Evolutionary conservation across 1,284 basidiomycete genomes (phyloP).

Genomic region (Sporisorium reilianum): DNA sequence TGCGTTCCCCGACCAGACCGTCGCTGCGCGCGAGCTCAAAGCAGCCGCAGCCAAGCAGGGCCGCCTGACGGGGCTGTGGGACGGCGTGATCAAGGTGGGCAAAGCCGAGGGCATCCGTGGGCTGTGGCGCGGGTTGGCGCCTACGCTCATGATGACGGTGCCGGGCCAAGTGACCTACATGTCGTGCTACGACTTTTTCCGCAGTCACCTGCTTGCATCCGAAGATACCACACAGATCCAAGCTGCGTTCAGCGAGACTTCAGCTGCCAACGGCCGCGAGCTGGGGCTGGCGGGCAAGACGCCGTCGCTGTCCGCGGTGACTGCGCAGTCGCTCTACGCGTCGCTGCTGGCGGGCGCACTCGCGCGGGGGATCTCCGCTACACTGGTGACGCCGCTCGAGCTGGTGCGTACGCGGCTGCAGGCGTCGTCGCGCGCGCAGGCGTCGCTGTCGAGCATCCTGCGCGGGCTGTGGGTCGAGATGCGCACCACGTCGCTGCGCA

Average conservation of each 20-base stretch:
- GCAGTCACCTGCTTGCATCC: constrained; percentile 70
- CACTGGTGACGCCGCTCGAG: constrained; percentile 88
- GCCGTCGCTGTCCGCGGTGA: constrained; percentile 48
- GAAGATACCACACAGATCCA: constrained; percentile 22
- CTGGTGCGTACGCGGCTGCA: constrained; percentile 94
- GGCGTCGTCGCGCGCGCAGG: constrained; percentile 52
- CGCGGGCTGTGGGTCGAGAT: constrained; percentile 53
- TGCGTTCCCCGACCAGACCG: constrained; percentile 46
- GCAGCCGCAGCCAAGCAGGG: constrained; percentile 42
- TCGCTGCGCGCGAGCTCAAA: constrained; percentile 44
- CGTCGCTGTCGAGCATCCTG: constrained; percentile 50
- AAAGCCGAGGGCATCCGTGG: constrained; percentile 61
- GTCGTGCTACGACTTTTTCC: constrained; percentile 92
- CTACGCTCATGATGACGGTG: constrained; percentile 78
- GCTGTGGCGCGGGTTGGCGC: constrained; percentile 66
- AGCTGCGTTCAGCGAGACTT: constrained; percentile 15
- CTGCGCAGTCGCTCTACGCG: constrained; percentile 69
- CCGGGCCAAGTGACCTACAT: constrained; percentile 95
- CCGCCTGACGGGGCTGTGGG: constrained; percentile 61
- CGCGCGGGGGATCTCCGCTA: constrained; percentile 83
- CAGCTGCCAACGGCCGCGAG: constrained; percentile 24
- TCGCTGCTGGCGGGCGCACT: constrained; percentile 86
- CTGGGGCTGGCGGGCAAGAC: constrained; percentile 14
- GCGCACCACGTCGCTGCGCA: constrained; percentile 26
- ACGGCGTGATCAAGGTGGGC: constrained; percentile 65